Evolutionary conservation across 2,329 filamentous ascomycete genomes (phyloP), one percentile per base, ranked within the genome.

Genomic region (Cercospora zeae-maydis): DNA sequence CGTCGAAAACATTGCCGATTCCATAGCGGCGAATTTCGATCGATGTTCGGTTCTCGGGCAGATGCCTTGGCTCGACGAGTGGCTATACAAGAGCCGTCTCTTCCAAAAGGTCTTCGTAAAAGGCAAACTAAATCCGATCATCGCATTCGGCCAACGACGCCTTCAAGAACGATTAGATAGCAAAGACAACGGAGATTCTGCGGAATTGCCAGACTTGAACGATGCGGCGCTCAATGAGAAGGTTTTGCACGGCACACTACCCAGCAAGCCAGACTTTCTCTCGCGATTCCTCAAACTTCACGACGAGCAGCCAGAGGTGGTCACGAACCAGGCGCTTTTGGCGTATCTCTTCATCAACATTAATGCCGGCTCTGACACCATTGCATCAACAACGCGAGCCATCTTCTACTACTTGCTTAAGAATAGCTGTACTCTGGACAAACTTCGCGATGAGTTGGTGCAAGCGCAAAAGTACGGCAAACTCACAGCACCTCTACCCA

Each of bases 51-150:
- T 67, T 2, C 59, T 73, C 11, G 71, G 70, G 7, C 69, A 73
- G 54, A 73, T 73, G 67, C 71, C 70, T 19, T 72, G 71, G 71
- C 53, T 72, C 21, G 70, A 73, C 47, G 51, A 59, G 8, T 66
- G 63, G 36, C 68, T 68, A 2, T 68, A 69, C 59, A 72, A 72
- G 60, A 71, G 68, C 21, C 61, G 64, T 1, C 42, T 71, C 11
- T 69, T 68, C 24, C 64, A 67, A 34, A 54, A 58, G 10, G 58
- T 69, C 42, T 67, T 72, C 57, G 69, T 67, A 3, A 68, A 66
- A 27, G 58, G 68, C 1, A 63, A 66, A 3, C 52, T 63, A 2
- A 67, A 63, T 24, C 70, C 70, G 1, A 66, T 72, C 58, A 57
- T 72, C 19, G 63, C 57, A 9, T 72, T 72, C 37, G 69, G 70